Conservation (phyloP, 768 basidiomycete species). For the Agrocybe praecox region DNA sequence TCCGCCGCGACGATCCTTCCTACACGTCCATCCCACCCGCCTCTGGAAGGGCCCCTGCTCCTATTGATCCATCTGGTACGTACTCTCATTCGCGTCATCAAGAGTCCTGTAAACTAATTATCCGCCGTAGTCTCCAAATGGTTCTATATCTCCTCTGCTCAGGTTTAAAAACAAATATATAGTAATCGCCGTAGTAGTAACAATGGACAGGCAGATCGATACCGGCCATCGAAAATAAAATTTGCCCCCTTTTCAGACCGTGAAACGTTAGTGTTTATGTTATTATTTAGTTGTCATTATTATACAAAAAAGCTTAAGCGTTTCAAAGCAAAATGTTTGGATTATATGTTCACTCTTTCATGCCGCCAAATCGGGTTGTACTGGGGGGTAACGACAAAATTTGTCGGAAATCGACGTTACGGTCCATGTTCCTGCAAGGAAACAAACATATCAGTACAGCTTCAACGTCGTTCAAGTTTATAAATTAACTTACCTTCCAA, state of each 20-base stretch:
- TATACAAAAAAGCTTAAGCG: constrained; percentile 17
- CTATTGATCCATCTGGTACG: constrained; percentile 90
- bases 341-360: constrained; percentile 12
- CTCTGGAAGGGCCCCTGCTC: constrained; percentile 82
- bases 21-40: constrained; percentile 75
- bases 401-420: constrained; percentile 90
- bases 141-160: constrained; percentile 93
- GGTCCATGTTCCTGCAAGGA: constrained; percentile 76
- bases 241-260: background rate
- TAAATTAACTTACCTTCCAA: constrained; percentile 68
- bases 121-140: constrained; percentile 73
- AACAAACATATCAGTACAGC: constrained; percentile 3
- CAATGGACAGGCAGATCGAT: background rate
- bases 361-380: constrained; percentile 50
- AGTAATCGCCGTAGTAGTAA: background rate
- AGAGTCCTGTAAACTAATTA: constrained; percentile 1
- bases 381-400: constrained; percentile 86
- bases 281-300: constrained; percentile 17
- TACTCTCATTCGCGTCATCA: constrained; percentile 7
- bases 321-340: background rate
- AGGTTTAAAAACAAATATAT: constrained; percentile 49
- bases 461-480: background rate
- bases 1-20: constrained; percentile 58
- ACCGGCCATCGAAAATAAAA: background rate
- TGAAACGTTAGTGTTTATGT: constrained; percentile 2